Base-by-base conservation (phyloP, 2,329 filamentous ascomycete genomes). In the Botrytis tulipae region DNA sequence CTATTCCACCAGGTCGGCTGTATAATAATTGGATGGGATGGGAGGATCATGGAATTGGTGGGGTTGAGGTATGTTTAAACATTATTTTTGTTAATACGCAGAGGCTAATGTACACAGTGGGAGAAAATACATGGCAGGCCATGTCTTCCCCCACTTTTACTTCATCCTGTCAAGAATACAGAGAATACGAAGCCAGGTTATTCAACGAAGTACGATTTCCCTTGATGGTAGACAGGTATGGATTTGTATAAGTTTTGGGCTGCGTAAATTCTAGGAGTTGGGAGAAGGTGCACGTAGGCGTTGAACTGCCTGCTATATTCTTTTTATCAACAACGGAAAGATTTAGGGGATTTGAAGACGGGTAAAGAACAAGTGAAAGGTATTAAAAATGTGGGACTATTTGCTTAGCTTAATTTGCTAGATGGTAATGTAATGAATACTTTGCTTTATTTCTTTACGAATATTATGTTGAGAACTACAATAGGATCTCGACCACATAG, bases 11-110 rank as follows among this genome's bases (percentile, higher is more conserved):
- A 1, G 87, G 87, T 78, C 83, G 87, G 60, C 79, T 91, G 59
- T 90, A 87, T 81, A 88, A 89, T 82, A 90, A 90, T 81, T 89
- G 88, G 85, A 85, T 90, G 83, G 89, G 89, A 32, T 89, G 87
- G 81, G 83, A 85, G 74, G 88, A 90, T 77, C 86, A 84, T 20
- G 84, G 81, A 20, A 82, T 88, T 35, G 89, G 88, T 29, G 89
- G 88, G 3, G 76, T 81, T 57, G 82, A 78, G 75, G 79, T 79
- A 74, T 62, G 76, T 71, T 59, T 67, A n/a, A 46, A 42, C 25
- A 4, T 29, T n/a, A 42, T 2, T 57, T 35, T 75, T 12, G 10
- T 16, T 37, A 35, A 2, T 32, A 10, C 14, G 1, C 16, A 40
- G 10, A 2, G 6, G 6, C 44, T 62, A 25, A 71, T 10, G 16